Base-by-base conservation (phyloP, 2,329 filamentous ascomycete species). In the Hymenotorrendiella dingleyae region DNA sequence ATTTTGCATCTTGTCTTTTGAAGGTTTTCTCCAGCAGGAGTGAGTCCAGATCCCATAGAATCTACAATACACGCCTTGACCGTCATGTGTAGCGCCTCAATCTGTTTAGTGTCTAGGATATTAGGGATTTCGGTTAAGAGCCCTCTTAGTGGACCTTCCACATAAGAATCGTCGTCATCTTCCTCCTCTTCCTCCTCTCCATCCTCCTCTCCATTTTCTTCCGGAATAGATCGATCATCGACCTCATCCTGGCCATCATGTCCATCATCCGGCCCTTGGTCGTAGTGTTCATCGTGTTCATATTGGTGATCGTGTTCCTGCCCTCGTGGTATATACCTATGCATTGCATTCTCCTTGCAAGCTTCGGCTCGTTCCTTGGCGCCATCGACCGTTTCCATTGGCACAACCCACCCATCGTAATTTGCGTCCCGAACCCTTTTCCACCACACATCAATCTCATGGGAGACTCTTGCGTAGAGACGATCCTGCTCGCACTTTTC, bases 31-130 rank as follows among this genome's bases (percentile, higher is more conserved):
- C 82, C 83, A 10, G 74, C 74, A 8, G 70, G 64, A 33, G 82
- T 84, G 6, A 79, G 67, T 0, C 81, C 79, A 50, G 84, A 83
- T 46, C 85, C 86, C 46, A 78, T 73, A n/a, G 80, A 81, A 56
- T 94, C 86, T 17, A 95, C 80, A 40, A 97, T 94, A 49, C 90
- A 94, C 11, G 87, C 90, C 69, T 96, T 95, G 56, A 97, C 84
- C 46, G 96, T 94, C 90, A 96, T 95, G 42, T 94, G 91, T 40
- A 97, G 69, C 5, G 93, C 90, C 64, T 97, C 91, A 41, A 96
- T 96, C 64, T 97, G 91, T 43, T 89, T 90, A 0, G 91, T 91
- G 32, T 94, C 90, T 22, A 97, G 72, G 27, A 96, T 94, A 53
- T 97, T 85, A 22, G 91, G 91, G 10, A 97, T 88, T 62, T 97